Conservation (phyloP, 352 stramenopile species). For the Pythium guiyangense region DNA sequence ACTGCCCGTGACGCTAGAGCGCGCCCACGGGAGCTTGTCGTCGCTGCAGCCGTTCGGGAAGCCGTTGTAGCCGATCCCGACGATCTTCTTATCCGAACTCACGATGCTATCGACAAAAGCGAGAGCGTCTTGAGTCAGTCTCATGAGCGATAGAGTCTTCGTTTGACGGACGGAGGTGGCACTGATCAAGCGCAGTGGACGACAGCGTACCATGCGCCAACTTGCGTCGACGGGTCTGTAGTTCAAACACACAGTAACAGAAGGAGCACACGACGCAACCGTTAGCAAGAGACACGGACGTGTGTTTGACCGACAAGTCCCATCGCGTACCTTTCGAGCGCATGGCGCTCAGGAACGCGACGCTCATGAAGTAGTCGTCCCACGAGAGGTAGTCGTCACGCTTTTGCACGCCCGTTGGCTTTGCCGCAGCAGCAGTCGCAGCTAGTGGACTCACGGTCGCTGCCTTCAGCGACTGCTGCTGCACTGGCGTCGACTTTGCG, state of each 20-base stretch:
- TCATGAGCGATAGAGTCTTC: too few species aligned
- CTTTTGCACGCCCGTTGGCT: conserved; percentile 34
- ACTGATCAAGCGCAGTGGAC: neutral
- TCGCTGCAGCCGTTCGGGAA: conserved; percentile 96
- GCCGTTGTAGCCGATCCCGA: conserved; percentile 99
- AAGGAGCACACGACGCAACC: neutral
- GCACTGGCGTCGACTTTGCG: neutral
- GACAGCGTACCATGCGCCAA: conserved; percentile 88
- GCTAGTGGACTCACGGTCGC: neutral
- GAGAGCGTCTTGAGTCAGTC: neutral
- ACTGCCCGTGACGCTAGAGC: conserved; percentile 50
- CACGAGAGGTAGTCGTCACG: conserved; percentile 92
- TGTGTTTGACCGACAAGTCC: neutral
- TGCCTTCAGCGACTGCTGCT: neutral
- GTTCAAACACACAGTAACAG: neutral
- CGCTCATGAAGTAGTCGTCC: conserved; percentile 99
- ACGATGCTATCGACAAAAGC: conserved; percentile 83
- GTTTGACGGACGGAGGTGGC: too few species aligned
- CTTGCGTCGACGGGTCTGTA: conserved; percentile 95
- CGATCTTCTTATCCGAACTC: conserved; percentile 93
- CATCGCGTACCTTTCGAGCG: conserved; percentile 91
- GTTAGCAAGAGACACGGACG: neutral
- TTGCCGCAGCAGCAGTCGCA: neutral
- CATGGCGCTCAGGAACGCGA: conserved; percentile 98
- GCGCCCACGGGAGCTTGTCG: conserved; percentile 93